phyloP scores from a whole-genome alignment of 192 early-diverging fungal genomes.

The Geranomyces variabilis region DNA sequence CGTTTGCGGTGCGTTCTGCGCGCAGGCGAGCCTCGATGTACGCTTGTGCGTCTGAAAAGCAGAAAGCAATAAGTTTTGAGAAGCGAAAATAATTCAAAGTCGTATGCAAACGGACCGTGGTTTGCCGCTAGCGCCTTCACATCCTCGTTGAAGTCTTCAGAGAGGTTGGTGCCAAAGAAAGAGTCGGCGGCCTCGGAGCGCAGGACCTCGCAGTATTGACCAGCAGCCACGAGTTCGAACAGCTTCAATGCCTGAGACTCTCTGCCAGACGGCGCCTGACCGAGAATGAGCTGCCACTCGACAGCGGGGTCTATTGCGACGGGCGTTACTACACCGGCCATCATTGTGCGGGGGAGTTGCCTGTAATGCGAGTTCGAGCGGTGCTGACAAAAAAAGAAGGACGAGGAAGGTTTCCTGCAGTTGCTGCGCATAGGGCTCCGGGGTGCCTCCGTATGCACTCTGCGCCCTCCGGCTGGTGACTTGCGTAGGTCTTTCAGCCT shows the following conservation, averaged over 20 bases:
- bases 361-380: no score
- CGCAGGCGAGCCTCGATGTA: not conserved
- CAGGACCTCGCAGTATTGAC: conserved; percentile 11
- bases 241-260: not conserved
- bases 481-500: no score
- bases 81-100: not conserved
- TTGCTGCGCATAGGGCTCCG: no score
- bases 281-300: not conserved
- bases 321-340: no score
- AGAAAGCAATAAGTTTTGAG: not conserved
- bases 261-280: not conserved
- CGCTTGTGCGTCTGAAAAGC: not conserved
- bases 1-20: not conserved
- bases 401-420: no score
- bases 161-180: conserved; percentile 2
- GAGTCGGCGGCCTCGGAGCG: not conserved
- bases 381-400: no score
- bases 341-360: no score
- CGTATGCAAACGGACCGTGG: not conserved
- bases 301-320: not conserved
- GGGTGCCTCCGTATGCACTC: no score
- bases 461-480: no score
- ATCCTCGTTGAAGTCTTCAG: not conserved
- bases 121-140: not conserved
- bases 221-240: not conserved